These are phyloP conservation scores for Russula emetica DNA, from an alignment of 768 basidiomycete genomes.

Conservation along the genomic window DNA sequence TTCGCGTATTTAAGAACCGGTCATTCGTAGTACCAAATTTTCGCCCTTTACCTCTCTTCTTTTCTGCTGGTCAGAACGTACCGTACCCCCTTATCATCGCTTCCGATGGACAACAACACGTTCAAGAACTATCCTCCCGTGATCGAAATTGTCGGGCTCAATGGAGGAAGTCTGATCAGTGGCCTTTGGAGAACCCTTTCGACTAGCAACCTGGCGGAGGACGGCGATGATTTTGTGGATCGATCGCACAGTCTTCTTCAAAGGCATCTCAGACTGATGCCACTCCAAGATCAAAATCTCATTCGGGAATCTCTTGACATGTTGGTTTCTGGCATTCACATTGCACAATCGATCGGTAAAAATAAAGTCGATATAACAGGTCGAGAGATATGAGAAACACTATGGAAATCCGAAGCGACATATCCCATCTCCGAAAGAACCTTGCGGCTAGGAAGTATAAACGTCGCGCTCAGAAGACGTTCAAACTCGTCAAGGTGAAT, in stretches of 20 bases:
- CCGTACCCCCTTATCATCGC: no score
- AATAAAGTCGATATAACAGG: neutral
- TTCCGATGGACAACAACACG: neutral
- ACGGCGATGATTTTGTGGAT: neutral
- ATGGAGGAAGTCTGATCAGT: neutral
- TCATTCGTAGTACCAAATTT: no score
- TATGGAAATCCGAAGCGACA: neutral
- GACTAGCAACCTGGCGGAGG: neutral
- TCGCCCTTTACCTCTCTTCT: no score
- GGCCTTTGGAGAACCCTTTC: neutral
- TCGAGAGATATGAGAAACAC: accelerated
- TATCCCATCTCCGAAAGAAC: neutral
- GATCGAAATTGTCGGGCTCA: neutral
- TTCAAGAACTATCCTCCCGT: neutral
- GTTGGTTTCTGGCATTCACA: neutral
- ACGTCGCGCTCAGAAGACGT: neutral
- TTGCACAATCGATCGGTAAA: neutral
- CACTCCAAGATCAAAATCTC: neutral
- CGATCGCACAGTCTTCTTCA: neutral
- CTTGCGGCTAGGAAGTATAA: neutral
- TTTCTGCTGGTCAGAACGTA: no score
- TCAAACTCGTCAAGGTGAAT: neutral
- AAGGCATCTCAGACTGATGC: neutral
- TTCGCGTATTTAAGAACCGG: no score
- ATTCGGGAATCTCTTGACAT: accelerated